Evolutionary conservation across 2,329 filamentous ascomycete genomes (phyloP).

Genomic region (Claviceps purpurea): DNA sequence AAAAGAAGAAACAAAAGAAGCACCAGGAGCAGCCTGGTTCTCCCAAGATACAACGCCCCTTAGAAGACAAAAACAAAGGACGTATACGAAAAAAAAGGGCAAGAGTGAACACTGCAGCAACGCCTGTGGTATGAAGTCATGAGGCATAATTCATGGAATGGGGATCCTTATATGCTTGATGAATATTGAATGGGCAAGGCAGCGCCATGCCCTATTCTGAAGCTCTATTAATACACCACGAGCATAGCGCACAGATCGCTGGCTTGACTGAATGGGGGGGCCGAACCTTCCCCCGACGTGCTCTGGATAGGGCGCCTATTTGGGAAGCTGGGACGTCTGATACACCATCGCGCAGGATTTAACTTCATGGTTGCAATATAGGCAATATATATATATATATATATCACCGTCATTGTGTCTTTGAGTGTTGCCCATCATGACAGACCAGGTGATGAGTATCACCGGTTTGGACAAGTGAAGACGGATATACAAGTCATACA

Average conservation of each 20-base stretch:
- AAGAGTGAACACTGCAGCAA: background rate
- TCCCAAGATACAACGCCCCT: no score
- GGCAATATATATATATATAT: no score
- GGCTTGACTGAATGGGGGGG: background rate
- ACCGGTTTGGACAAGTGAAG: no score
- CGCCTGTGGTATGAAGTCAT: background rate
- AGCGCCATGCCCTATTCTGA: background rate
- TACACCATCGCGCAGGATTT: no score
- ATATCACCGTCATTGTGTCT: no score
- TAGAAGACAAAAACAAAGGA: background rate
- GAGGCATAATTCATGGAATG: background rate
- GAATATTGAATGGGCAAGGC: background rate
- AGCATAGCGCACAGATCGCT: background rate
- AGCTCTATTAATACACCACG: background rate
- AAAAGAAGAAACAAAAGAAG: background rate
- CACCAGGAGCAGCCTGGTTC: background rate
- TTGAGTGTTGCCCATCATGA: no score
- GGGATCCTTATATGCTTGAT: background rate
- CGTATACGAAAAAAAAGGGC: background rate
- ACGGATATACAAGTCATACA: no score
- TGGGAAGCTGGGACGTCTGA: background rate
- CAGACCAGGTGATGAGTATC: no score
- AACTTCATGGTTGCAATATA: no score
- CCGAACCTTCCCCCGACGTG: background rate
- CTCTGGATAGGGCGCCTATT: background rate